Percentiles rank a stretch among this genome's conserved stretches.
Evolutionary conservation across 2,329 filamentous ascomycete species (phyloP).

Genomic region (Clarireedia hainanense): DNA sequence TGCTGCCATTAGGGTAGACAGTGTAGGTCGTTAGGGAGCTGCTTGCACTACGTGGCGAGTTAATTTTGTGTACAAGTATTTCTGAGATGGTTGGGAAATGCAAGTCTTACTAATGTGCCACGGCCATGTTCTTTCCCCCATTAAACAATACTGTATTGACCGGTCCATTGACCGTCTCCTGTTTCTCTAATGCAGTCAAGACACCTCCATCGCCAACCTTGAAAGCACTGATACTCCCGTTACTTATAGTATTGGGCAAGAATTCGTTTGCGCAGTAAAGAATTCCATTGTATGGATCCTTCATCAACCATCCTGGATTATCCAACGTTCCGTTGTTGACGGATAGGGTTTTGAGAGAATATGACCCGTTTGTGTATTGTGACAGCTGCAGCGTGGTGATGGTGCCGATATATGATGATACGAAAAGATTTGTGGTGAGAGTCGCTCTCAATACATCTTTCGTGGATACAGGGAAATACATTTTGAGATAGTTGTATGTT

Average conservation of each 20-base stretch:
- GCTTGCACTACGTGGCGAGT: conserved; percentile 18
- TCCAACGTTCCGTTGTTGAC: conserved; percentile 19
- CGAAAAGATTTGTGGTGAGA: conserved; percentile 28
- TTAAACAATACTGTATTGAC: conserved; percentile 37
- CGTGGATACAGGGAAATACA: conserved; percentile 16
- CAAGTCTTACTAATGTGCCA: conserved; percentile 26
- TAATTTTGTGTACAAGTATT: not conserved
- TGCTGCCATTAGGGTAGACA: not conserved
- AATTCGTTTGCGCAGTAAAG: conserved; percentile 25
- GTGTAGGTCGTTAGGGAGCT: conserved; percentile 11
- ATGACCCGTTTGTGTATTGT: conserved; percentile 17
- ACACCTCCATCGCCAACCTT: conserved; percentile 32
- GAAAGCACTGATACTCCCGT: conserved; percentile 19
- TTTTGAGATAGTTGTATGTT: conserved; percentile 6
- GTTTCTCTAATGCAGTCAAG: conserved; percentile 32
- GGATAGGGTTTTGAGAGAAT: conserved; percentile 15
- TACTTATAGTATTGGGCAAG: not conserved
- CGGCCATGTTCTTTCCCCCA: conserved; percentile 29
- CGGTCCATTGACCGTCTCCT: conserved; percentile 32
- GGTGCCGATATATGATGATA: conserved; percentile 32
- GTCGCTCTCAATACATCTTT: conserved; percentile 15
- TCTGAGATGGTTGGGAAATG: not conserved
- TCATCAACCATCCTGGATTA: conserved; percentile 23
- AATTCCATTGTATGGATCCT: conserved; percentile 18
- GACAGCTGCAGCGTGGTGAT: conserved; percentile 30